Conservation (phyloP, 2,329 filamentous ascomycete genomes). For the Aureobasidium zeae region DNA sequence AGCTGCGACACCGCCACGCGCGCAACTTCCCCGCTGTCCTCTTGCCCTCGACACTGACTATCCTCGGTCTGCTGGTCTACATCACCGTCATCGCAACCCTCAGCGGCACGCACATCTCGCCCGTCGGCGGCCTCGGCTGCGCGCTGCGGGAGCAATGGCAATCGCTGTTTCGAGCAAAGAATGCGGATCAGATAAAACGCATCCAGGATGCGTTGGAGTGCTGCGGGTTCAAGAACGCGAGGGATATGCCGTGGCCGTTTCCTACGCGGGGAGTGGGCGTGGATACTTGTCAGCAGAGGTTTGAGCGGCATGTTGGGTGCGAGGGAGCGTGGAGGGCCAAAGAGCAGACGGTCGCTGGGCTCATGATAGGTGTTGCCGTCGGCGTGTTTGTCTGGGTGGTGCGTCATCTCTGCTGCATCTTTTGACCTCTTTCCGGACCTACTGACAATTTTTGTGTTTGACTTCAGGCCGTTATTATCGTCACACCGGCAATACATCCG, state of each 20-base stretch:
- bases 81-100: slow-evolving; percentile 38
- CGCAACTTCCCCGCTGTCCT: slow-evolving; percentile 28
- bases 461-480: slow-evolving; percentile 22
- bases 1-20: slow-evolving; percentile 25
- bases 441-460: slow-evolving; percentile 7
- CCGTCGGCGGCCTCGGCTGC: slow-evolving; percentile 39
- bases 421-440: neutral
- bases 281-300: slow-evolving; percentile 40
- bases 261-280: slow-evolving; percentile 27
- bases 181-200: slow-evolving; percentile 42
- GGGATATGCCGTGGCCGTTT: slow-evolving; percentile 58
- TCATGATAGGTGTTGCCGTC: slow-evolving; percentile 48
- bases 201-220: slow-evolving; percentile 60
- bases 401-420: slow-evolving; percentile 17
- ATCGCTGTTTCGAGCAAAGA: slow-evolving; percentile 42
- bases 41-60: slow-evolving; percentile 24
- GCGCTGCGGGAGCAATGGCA: slow-evolving; percentile 50
- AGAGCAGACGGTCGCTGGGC: slow-evolving; percentile 44
- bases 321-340: slow-evolving; percentile 47
- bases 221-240: slow-evolving; percentile 52
- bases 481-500: slow-evolving; percentile 22
- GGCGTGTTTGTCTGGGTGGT: slow-evolving; percentile 50
- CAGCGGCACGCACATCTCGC: slow-evolving; percentile 35
- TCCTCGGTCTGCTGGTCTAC: slow-evolving; percentile 34
- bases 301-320: slow-evolving; percentile 42